phyloP scores from a whole-genome alignment of 306 rosid species.

The Trichosanthes truncata region DNA sequence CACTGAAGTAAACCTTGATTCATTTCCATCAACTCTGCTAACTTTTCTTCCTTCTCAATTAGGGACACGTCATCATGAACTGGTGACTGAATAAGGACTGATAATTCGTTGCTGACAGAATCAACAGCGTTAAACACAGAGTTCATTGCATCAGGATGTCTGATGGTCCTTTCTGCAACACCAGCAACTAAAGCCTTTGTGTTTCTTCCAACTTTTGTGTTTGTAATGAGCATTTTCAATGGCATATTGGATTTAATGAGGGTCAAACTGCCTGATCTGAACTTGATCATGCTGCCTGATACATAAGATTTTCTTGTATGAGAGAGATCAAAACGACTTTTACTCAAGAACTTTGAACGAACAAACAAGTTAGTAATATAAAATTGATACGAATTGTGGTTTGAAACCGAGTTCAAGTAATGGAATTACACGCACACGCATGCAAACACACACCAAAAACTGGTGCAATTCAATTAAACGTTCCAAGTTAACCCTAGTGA shows the following conservation, averaged over 20 bases:
- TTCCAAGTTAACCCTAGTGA: not conserved
- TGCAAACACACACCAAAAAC: not conserved
- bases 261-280: conserved; percentile 59
- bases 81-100: conserved; percentile 55
- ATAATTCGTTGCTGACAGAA: conserved; percentile 70
- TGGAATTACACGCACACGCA: not conserved
- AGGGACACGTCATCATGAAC: conserved; percentile 40
- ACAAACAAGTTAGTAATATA: not conserved
- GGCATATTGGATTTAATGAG: conserved; percentile 44
- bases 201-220: conserved; percentile 90
- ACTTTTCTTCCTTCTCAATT: conserved; percentile 67
- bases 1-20: conserved; percentile 91
- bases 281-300: conserved; percentile 90
- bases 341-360: not conserved
- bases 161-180: conserved; percentile 70
- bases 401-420: not conserved
- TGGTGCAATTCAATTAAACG: not conserved
- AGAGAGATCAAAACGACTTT: not conserved
- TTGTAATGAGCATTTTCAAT: conserved; percentile 91
- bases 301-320: conserved; percentile 15
- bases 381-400: not conserved
- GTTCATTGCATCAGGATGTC: conserved; percentile 75
- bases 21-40: conserved; percentile 89
- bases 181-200: conserved; percentile 95
- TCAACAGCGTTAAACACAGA: conserved; percentile 79